Percentiles rank a stretch among this genome's conserved stretches.
phyloP scores from a whole-genome alignment of 768 basidiomycete species.

The Amanita pallidorosea region DNA sequence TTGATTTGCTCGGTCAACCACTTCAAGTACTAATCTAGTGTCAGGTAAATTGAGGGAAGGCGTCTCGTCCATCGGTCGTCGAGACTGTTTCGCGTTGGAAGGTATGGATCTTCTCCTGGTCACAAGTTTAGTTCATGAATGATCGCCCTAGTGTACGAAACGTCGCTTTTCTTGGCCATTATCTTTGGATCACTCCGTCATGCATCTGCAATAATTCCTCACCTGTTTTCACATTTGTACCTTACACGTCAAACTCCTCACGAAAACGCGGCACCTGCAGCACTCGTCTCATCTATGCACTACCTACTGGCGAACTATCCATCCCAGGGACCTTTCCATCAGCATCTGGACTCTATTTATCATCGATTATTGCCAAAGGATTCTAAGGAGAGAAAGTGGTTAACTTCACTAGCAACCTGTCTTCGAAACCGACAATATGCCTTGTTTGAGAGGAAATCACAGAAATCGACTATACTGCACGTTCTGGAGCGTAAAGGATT shows the following conservation, averaged over 20 bases:
- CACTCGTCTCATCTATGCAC: slow-evolving; percentile 46
- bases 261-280: slow-evolving; percentile 16
- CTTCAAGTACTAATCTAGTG: background rate
- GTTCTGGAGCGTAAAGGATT: slow-evolving; percentile 12
- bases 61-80: slow-evolving; percentile 46
- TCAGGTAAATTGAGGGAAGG: slow-evolving; percentile 74
- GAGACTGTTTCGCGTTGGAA: slow-evolving; percentile 55
- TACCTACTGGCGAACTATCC: slow-evolving; percentile 50
- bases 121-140: background rate
- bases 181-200: slow-evolving; percentile 54
- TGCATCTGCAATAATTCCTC: slow-evolving; percentile 48
- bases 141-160: slow-evolving; percentile 50
- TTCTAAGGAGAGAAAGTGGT: slow-evolving; percentile 35
- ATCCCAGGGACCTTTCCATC: slow-evolving; percentile 47
- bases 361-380: slow-evolving; percentile 24
- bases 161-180: slow-evolving; percentile 53
- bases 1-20: background rate
- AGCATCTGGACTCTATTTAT: slow-evolving; percentile 31
- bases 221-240: slow-evolving; percentile 44
- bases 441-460: slow-evolving; percentile 35
- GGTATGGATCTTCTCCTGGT: slow-evolving; percentile 27
- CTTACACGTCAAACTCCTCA: slow-evolving; percentile 15
- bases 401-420: slow-evolving; percentile 36
- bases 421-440: slow-evolving; percentile 48
- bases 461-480: slow-evolving; percentile 8